Evolutionary conservation across 2,329 filamentous ascomycete genomes (phyloP).

Genomic region (Cladobotryum protrusum): DNA sequence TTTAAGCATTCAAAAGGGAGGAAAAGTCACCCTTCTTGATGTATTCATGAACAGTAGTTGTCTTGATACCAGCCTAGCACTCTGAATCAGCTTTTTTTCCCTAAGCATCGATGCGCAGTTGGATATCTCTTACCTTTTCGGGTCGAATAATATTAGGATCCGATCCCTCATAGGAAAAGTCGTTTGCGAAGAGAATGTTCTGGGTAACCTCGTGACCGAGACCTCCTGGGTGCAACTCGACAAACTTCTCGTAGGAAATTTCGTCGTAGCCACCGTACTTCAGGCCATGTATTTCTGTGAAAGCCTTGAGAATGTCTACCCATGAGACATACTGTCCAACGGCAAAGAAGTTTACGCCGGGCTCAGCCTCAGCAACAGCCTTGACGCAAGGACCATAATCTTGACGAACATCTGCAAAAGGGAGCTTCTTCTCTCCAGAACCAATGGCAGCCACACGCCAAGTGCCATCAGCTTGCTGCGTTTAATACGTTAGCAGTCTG

Average conservation of each 20-base stretch:
- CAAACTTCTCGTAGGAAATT: conserved; percentile 12
- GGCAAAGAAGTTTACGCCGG: conserved; percentile 12
- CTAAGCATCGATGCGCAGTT: not conserved
- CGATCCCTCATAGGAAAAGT: conserved; percentile 14
- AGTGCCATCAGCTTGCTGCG: conserved; percentile 13
- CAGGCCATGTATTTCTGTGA: conserved; percentile 15
- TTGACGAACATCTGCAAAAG: conserved; percentile 11
- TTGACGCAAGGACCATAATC: conserved; percentile 14
- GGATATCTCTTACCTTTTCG: conserved; percentile 8
- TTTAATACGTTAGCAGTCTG: not conserved
- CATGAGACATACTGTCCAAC: conserved; percentile 13
- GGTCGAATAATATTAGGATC: conserved; percentile 13
- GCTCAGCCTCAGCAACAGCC: conserved; percentile 10
- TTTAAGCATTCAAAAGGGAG: too few relatives aligned
- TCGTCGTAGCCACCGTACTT: conserved; percentile 15
- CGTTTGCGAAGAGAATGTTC: conserved; percentile 13
- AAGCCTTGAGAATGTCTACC: conserved; percentile 8
- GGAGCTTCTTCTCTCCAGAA: conserved; percentile 12
- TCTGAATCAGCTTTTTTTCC: too few relatives aligned
- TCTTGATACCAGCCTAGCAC: too few relatives aligned
- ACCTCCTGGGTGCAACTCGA: conserved; percentile 11
- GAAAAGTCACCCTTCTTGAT: too few relatives aligned
- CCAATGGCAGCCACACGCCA: conserved; percentile 14
- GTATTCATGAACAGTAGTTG: too few relatives aligned
- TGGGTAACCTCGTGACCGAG: conserved; percentile 14